Conservation (phyloP, 1,284 basidiomycete genomes). For the Lignosus rhinocerotis region DNA sequence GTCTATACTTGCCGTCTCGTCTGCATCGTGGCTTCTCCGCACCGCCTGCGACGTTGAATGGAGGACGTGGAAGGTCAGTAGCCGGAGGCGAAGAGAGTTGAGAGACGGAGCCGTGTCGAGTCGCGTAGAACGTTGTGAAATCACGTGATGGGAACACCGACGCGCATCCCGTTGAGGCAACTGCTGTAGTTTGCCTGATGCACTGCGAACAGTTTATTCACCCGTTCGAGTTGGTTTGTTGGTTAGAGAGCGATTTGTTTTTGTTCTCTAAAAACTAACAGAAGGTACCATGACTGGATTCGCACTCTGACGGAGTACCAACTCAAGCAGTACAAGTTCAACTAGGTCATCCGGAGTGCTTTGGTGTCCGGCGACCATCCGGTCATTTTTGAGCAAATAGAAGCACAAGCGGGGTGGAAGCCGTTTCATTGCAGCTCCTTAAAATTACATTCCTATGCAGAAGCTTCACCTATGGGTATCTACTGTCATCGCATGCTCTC, state of each 20-base stretch:
- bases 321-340: not conserved
- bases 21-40: not conserved
- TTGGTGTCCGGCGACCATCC: slow-evolving; percentile 2
- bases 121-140: not conserved
- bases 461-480: not conserved
- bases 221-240: no score
- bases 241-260: no score
- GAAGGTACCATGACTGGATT: no score
- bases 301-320: no score
- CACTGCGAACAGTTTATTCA: not conserved
- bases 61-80: not conserved
- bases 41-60: not conserved
- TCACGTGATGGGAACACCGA: slow-evolving; percentile 7
- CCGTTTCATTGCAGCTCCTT: not conserved
- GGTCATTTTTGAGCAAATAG: not conserved
- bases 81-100: not conserved
- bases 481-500: not conserved
- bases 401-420: not conserved
- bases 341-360: not conserved
- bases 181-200: slow-evolving; percentile 2
- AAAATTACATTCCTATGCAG: not conserved
- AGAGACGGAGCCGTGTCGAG: not conserved
- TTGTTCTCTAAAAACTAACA: no score
- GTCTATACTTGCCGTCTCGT: not conserved
- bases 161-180: not conserved